These are phyloP conservation scores for Taphrina confusa DNA, from an alignment of 1,139 yeast genomes.

Conservation along the genomic window DNA sequence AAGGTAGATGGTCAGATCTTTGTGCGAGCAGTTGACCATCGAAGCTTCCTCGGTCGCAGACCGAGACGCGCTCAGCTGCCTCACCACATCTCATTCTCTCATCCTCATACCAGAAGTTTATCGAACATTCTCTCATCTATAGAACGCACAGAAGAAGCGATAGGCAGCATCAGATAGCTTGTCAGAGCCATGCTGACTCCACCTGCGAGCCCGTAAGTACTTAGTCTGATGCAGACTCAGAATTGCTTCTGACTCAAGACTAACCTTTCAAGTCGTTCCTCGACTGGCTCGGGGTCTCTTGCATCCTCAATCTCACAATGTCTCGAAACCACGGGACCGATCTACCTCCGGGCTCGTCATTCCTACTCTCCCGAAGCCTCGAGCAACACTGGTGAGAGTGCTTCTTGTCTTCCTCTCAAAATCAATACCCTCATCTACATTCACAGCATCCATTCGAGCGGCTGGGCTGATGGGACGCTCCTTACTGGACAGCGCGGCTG, in stretches of 20 bases:
- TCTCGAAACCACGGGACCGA: slow-evolving; percentile 2
- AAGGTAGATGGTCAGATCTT: too few relatives aligned
- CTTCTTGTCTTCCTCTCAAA: slow-evolving; percentile 69
- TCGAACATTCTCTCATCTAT: too few relatives aligned
- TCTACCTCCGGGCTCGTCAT: slow-evolving; percentile 23
- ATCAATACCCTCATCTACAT: slow-evolving; percentile 81
- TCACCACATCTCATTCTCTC: too few relatives aligned
- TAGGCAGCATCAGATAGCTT: not conserved
- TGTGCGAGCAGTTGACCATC: too few relatives aligned
- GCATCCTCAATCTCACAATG: not conserved
- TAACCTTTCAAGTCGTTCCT: slow-evolving; percentile 16
- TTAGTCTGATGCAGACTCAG: not conserved
- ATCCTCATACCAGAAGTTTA: too few relatives aligned
- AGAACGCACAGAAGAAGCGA: not conserved
- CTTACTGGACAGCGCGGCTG: slow-evolving; percentile 79
- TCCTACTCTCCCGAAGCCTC: slow-evolving; percentile 12
- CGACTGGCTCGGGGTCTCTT: slow-evolving; percentile 11
- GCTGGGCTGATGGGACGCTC: slow-evolving; percentile 96
- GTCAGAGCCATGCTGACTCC: slow-evolving; percentile 16
- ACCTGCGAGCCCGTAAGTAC: slow-evolving; percentile 23
- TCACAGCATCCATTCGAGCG: slow-evolving; percentile 85
- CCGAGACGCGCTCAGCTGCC: too few relatives aligned
- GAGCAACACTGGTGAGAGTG: not conserved
- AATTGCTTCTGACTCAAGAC: too few relatives aligned
- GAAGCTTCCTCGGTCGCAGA: too few relatives aligned